A percentile compares a stretch with the other conserved stretches of the same genome.
Conservation (phyloP, 2,329 filamentous ascomycete species). For the Westerdykella ornata region DNA sequence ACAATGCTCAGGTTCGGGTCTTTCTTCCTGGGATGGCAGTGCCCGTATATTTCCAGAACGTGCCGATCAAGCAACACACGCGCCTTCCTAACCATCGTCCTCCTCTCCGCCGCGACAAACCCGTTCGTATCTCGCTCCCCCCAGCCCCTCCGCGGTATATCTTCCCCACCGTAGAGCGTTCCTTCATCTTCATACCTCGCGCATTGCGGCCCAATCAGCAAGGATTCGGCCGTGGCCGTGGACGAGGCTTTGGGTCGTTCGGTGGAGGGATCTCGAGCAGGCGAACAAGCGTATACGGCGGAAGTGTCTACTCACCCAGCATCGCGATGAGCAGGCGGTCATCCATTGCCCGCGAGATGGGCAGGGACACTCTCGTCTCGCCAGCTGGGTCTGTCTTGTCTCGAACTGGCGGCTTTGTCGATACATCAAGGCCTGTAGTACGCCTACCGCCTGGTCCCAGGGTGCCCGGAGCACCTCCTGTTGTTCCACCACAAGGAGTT, state of each 20-base stretch:
- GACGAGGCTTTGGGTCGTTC: constrained; percentile 63
- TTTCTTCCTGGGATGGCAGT: constrained; percentile 68
- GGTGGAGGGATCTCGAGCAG: constrained; percentile 60
- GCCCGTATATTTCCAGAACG: constrained; percentile 63
- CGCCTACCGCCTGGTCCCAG: constrained; percentile 62
- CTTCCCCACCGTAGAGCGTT: constrained; percentile 81
- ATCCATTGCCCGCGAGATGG: constrained; percentile 62
- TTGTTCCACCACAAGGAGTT: constrained; percentile 35
- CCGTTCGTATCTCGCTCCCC: constrained; percentile 86
- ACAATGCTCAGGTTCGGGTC: constrained; percentile 78
- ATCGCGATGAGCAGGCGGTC: constrained; percentile 83
- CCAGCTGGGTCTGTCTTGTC: constrained; percentile 74
- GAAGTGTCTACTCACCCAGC: constrained; percentile 79
- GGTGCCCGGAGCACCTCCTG: constrained; percentile 25
- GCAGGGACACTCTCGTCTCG: constrained; percentile 69
- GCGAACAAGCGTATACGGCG: constrained; percentile 74
- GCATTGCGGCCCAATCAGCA: constrained; percentile 91
- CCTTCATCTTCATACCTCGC: constrained; percentile 96
- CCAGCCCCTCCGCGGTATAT: constrained; percentile 75
- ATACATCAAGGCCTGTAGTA: constrained; percentile 65
- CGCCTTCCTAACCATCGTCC: constrained; percentile 91
- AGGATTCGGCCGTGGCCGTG: constrained; percentile 58
- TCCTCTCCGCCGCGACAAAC: constrained; percentile 89
- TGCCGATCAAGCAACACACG: constrained; percentile 84
- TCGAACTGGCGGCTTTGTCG: constrained; percentile 53